Evolutionary conservation across 805 yeast species (phyloP).

Genomic region (Yarrowia yakushimensis): DNA sequence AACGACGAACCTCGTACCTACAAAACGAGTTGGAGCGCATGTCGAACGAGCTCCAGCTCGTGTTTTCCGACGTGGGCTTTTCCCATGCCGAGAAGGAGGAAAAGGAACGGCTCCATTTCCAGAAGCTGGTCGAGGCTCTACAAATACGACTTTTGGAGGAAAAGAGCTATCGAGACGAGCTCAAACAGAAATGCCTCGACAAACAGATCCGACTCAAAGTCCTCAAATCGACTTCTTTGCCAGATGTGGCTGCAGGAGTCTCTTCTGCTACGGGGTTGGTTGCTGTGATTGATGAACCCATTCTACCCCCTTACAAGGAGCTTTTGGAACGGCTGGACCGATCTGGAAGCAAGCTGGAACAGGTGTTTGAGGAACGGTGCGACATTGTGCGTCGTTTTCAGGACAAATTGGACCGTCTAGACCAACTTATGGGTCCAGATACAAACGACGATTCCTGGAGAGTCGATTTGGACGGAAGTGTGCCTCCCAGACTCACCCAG

Average conservation of each 20-base stretch:
- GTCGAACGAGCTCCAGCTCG: constrained; percentile 18
- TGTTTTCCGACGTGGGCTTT: constrained; percentile 3
- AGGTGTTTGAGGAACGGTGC: background rate
- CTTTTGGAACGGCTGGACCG: constrained; percentile 16
- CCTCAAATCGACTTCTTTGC: background rate
- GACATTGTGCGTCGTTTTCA: background rate
- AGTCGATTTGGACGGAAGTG: constrained; percentile 3
- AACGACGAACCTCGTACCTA: constrained; percentile 15
- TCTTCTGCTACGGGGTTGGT: background rate
- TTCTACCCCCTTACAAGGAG: constrained; percentile 5
- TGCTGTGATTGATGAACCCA: background rate
- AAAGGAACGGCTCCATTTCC: constrained; percentile 1
- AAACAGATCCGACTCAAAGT: background rate
- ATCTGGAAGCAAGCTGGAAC: constrained; percentile 11
- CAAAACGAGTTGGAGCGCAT: constrained; percentile 18
- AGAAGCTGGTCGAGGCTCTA: constrained; percentile 8
- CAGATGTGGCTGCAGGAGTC: background rate
- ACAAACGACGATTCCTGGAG: background rate
- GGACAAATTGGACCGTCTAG: background rate
- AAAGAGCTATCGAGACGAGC: constrained; percentile 6
- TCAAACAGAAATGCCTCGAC: constrained; percentile 10
- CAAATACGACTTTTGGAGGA: constrained; percentile 1
- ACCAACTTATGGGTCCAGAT: background rate
- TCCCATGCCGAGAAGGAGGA: constrained; percentile 12
- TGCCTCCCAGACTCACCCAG: constrained; percentile 3